Base-by-base conservation (phyloP, 2,329 filamentous ascomycete genomes). In the Xylaria sp. region DNA sequence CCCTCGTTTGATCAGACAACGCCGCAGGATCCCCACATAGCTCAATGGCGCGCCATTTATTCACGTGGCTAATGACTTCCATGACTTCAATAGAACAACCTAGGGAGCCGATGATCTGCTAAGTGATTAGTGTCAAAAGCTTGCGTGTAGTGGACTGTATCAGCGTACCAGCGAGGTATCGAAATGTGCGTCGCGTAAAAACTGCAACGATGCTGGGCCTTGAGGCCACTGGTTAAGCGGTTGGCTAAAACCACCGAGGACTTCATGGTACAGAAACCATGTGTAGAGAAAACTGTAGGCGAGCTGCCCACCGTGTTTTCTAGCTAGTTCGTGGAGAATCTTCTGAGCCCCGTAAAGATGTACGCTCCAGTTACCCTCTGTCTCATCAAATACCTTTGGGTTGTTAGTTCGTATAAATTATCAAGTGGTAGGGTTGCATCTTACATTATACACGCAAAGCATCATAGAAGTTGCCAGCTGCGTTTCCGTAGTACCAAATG, bases 391-490 rank as follows among this genome's bases (percentile, higher is more conserved):
- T 12, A 85, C 82, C 82, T 84, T 64, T 39, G 9, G 34, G 45
- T 11, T 30, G 57, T 34, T 45, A 56, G 21, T 32, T 19, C 14
- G 48, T 1, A 17, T 21, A 14, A 27, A 54, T 1, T 50, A 39
- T 9, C 2, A 21, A 11, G 36, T 9, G n/a, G 2, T 5, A 19
- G 32, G 30, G 65, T 14, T n/a, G n/a, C 9, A 6, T 69, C 81
- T 73, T 69, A 84, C 83, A 72, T 82, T 84, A 66, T 85, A 84
- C 17, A 85, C 82, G 61, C 82, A 85, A 6, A 85, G 78, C 83
- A 85, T 85, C 83, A 85, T 83, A 7, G 81, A 84, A 12, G 82
- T 80, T 14, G 83, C 82, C 59, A 84, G 77, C 65, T 84, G 82
- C 7, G 78, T 78, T 58, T 81, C 78, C 6, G 77, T 79, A 17